Percentiles rank a stretch among this genome's conserved stretches.
These are phyloP conservation scores for Xylariaceae sp. DNA, from an alignment of 2,329 filamentous ascomycete genomes.

Conservation along the genomic window DNA sequence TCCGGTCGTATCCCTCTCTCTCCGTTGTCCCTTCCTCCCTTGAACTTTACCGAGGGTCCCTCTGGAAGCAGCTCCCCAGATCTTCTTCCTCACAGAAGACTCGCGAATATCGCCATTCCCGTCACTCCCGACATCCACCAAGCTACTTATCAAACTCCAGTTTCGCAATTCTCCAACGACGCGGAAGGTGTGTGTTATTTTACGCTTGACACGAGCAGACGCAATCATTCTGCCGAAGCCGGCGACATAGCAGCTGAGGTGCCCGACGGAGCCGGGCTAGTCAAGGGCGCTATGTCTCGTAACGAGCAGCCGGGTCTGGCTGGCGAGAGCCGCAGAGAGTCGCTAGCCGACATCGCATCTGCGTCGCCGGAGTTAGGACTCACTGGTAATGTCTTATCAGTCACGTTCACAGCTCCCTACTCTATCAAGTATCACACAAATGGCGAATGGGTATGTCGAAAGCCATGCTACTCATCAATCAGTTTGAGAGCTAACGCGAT, in stretches of 20 bases:
- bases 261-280: conserved; percentile 18
- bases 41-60: neutral
- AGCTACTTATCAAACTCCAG: conserved; percentile 30
- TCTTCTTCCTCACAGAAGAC: conserved; percentile 34
- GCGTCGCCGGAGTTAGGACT: conserved; percentile 53
- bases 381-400: conserved; percentile 62
- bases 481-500: conserved; percentile 7
- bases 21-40: conserved; percentile 6
- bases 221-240: conserved; percentile 25
- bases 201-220: conserved; percentile 23
- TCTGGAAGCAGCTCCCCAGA: conserved; percentile 15
- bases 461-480: neutral
- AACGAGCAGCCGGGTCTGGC: conserved; percentile 40
- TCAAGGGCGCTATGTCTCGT: conserved; percentile 34
- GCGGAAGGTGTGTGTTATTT: conserved; percentile 32
- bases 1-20: conserved; percentile 18
- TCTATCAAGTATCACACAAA: conserved; percentile 53
- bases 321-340: conserved; percentile 43
- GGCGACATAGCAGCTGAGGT: conserved; percentile 3
- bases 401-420: conserved; percentile 59
- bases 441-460: conserved; percentile 54
- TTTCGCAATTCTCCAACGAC: conserved; percentile 19
- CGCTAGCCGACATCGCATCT: conserved; percentile 50
- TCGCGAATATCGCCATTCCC: conserved; percentile 34
- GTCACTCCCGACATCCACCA: conserved; percentile 38